phyloP scores from a whole-genome alignment of 352 stramenopile species.

The Pythium guiyangense region DNA sequence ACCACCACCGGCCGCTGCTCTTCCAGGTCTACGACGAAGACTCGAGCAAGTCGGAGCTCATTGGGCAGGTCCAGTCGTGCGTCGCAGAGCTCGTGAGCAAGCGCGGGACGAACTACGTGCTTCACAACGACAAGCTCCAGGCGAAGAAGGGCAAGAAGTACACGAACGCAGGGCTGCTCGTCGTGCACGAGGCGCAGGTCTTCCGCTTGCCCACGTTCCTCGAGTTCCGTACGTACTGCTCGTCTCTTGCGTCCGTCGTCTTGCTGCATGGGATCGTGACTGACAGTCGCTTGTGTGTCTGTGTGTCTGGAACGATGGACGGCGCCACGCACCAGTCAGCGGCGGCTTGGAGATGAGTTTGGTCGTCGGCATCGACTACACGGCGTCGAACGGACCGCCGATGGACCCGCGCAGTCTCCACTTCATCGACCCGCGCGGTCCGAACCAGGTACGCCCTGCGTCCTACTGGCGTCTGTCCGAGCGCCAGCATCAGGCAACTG shows the following conservation, averaged over 20 bases:
- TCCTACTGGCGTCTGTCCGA: too few relatives aligned
- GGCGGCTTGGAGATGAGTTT: too few relatives aligned
- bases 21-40: slow-evolving; percentile 87
- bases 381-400: slow-evolving; percentile 54
- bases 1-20: slow-evolving; percentile 56
- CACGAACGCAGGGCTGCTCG: slow-evolving; percentile 50
- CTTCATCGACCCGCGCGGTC: slow-evolving; percentile 52
- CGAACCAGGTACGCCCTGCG: slow-evolving; percentile 30
- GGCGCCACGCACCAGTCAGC: too few relatives aligned
- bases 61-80: slow-evolving; percentile 57
- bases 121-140: slow-evolving; percentile 53
- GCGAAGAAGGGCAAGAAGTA: slow-evolving; percentile 73
- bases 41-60: slow-evolving; percentile 57
- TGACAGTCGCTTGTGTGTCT: too few relatives aligned
- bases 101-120: slow-evolving; percentile 39
- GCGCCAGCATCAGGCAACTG: too few relatives aligned
- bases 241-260: too few relatives aligned
- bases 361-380: slow-evolving; percentile 57
- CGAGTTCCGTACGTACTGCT: slow-evolving; percentile 19
- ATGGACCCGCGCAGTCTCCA: slow-evolving; percentile 59
- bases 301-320: too few relatives aligned
- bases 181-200: slow-evolving; percentile 29
- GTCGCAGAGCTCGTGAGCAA: slow-evolving; percentile 58
- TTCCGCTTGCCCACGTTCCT: slow-evolving; percentile 51
- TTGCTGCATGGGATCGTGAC: too few relatives aligned